Conservation (phyloP, 1,284 basidiomycete genomes). For the Termitomyces sp. region DNA sequence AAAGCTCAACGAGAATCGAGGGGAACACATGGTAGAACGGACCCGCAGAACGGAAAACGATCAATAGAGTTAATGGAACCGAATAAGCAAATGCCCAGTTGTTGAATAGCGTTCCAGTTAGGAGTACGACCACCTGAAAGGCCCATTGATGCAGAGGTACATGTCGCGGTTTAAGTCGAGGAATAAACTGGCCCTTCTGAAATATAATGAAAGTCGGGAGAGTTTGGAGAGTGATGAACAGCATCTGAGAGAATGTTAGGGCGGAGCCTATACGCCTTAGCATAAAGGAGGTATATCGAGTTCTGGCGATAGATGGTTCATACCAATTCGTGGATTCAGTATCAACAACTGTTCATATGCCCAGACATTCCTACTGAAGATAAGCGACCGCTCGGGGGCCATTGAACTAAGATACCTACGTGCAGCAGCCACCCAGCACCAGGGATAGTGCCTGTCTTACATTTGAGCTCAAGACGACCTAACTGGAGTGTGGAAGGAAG, state of each 20-base stretch:
- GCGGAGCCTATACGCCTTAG: constrained; percentile 55
- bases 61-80: constrained; percentile 80
- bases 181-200: constrained; percentile 29
- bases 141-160: constrained; percentile 75
- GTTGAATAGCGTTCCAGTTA: constrained; percentile 70
- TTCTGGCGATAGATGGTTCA: constrained; percentile 13
- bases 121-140: constrained; percentile 72
- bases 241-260: constrained; percentile 80
- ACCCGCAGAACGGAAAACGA: constrained; percentile 87
- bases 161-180: constrained; percentile 55
- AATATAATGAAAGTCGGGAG: constrained; percentile 52
- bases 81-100: constrained; percentile 82
- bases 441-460: constrained; percentile 41
- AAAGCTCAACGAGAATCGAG: not conserved
- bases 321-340: constrained; percentile 66
- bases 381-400: not conserved
- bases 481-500: not conserved
- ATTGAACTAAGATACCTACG: constrained; percentile 40
- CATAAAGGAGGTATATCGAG: not conserved
- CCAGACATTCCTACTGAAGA: constrained; percentile 55
- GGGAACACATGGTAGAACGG: constrained; percentile 22
- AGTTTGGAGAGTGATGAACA: constrained; percentile 65
- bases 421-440: constrained; percentile 80
- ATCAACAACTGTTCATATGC: constrained; percentile 68
- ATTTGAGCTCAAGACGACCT: constrained; percentile 7